Conservation (phyloP, 2,329 filamentous ascomycete species). For the Cadophora sp. region DNA sequence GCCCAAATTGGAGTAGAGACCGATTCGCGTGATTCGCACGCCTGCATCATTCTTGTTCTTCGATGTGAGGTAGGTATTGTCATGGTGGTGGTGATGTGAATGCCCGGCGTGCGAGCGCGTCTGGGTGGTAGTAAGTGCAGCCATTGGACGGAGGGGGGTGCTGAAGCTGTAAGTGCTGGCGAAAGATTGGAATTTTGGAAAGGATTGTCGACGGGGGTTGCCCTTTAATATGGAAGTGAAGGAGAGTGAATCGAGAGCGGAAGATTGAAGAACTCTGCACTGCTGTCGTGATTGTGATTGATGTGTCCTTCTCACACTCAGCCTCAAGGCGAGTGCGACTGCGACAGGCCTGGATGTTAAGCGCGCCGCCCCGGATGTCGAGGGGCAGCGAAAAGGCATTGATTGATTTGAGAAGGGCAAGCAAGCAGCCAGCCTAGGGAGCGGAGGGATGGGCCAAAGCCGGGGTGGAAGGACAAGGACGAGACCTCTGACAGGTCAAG, state of each 20-base stretch:
- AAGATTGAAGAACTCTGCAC: constrained; percentile 41
- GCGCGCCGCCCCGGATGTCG: constrained; percentile 37
- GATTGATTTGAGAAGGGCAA: background rate
- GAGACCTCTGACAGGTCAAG: constrained; percentile 34
- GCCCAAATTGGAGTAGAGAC: constrained; percentile 85
- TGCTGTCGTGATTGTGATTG: constrained; percentile 36
- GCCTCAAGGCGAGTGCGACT: constrained; percentile 35
- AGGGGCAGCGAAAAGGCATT: constrained; percentile 41
- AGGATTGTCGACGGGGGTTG: constrained; percentile 33
- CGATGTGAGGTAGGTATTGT: constrained; percentile 83
- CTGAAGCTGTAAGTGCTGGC: constrained; percentile 21
- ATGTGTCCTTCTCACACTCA: constrained; percentile 45
- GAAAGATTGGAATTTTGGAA: constrained; percentile 39
- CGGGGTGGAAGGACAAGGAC: constrained; percentile 21
- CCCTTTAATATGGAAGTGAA: constrained; percentile 34
- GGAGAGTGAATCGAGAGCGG: constrained; percentile 35
- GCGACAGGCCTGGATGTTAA: constrained; percentile 40
- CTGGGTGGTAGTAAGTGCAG: constrained; percentile 43
- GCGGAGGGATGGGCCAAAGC: background rate
- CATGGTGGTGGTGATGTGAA: constrained; percentile 77
- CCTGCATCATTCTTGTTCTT: constrained; percentile 89
- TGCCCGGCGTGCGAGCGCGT: constrained; percentile 56
- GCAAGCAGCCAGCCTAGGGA: too few species aligned
- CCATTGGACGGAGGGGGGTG: constrained; percentile 40
- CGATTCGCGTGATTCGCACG: constrained; percentile 91